Conservation (phyloP, 2,329 filamentous ascomycete species). For the Fusarium avenaceum region DNA sequence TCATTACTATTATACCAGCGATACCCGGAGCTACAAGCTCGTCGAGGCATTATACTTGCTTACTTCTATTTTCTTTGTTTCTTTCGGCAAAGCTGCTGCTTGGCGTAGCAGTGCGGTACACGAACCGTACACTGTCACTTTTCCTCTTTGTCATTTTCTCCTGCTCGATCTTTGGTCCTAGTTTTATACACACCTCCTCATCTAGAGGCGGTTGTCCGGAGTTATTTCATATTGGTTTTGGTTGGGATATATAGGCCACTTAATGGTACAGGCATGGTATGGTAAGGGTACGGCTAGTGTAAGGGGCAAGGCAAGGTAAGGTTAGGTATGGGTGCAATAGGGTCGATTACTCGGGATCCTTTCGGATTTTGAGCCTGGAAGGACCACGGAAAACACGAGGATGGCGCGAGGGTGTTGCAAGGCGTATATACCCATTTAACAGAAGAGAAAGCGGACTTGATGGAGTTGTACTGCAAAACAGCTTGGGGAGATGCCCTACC, state of each 20-base stretch:
- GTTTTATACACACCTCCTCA: slow-evolving; percentile 32
- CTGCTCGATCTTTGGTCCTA: slow-evolving; percentile 23
- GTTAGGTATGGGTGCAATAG: slow-evolving; percentile 16
- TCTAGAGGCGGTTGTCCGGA: slow-evolving; percentile 25
- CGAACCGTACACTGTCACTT: slow-evolving; percentile 21
- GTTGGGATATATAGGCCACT: slow-evolving; percentile 40
- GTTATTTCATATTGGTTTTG: slow-evolving; percentile 25
- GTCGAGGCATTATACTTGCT: slow-evolving; percentile 42
- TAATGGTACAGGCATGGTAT: slow-evolving; percentile 36
- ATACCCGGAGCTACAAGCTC: slow-evolving; percentile 27
- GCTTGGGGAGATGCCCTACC: slow-evolving; percentile 1
- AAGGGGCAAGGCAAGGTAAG: slow-evolving; percentile 2
- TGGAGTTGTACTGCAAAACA: slow-evolving; percentile 16
- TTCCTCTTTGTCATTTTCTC: slow-evolving; percentile 26
- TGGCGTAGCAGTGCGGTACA: slow-evolving; percentile 39
- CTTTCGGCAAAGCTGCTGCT: slow-evolving; percentile 19
- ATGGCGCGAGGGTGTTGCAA: slow-evolving; percentile 42
- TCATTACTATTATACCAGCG: slow-evolving; percentile 22
- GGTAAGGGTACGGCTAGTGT: slow-evolving; percentile 4
- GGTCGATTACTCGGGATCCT: slow-evolving; percentile 21
- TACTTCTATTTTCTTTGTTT: slow-evolving; percentile 27
- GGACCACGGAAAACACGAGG: slow-evolving; percentile 17
- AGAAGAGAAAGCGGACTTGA: slow-evolving; percentile 30
- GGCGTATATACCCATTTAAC: slow-evolving; percentile 54
- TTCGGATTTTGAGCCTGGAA: slow-evolving; percentile 25